Percentiles rank a stretch among this genome's conserved stretches.
phyloP scores from a whole-genome alignment of 169 alveolate species.

The Plasmodium gallinaceum region DNA sequence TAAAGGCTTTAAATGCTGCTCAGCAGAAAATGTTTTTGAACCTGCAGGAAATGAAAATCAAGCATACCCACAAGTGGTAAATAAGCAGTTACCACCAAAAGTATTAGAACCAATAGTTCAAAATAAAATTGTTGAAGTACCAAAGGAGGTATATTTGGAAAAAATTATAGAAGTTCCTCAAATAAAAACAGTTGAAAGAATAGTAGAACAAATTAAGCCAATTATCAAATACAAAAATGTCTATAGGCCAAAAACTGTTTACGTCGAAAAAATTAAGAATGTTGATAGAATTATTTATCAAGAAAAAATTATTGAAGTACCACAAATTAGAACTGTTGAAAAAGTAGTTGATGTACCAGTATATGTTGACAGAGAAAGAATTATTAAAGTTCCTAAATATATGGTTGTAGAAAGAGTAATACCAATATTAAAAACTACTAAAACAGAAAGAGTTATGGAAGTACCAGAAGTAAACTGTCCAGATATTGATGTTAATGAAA shows the following conservation, averaged over 20 bases:
- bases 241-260: constrained; percentile 86
- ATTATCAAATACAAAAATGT: constrained; percentile 85
- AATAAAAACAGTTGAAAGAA: constrained; percentile 87
- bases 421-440: constrained; percentile 87
- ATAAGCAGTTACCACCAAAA: constrained; percentile 74
- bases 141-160: constrained; percentile 85
- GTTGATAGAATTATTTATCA: constrained; percentile 86
- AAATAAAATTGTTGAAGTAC: constrained; percentile 86
- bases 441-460: constrained; percentile 79
- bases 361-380: constrained; percentile 85
- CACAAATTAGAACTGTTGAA: constrained; percentile 88
- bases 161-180: constrained; percentile 89
- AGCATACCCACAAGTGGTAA: constrained; percentile 54
- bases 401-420: constrained; percentile 88
- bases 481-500: constrained; percentile 42
- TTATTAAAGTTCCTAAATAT: constrained; percentile 85
- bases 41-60: constrained; percentile 27
- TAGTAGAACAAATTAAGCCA: constrained; percentile 87
- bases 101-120: constrained; percentile 77
- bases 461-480: constrained; percentile 82
- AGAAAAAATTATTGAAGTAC: constrained; percentile 90
- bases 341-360: constrained; percentile 90
- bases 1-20: constrained; percentile 46
- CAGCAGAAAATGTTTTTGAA: constrained; percentile 69
- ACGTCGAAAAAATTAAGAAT: constrained; percentile 86